These are phyloP conservation scores for Piper longum DNA, from an alignment of 164 flowering plant genomes.

Conservation along the genomic window DNA sequence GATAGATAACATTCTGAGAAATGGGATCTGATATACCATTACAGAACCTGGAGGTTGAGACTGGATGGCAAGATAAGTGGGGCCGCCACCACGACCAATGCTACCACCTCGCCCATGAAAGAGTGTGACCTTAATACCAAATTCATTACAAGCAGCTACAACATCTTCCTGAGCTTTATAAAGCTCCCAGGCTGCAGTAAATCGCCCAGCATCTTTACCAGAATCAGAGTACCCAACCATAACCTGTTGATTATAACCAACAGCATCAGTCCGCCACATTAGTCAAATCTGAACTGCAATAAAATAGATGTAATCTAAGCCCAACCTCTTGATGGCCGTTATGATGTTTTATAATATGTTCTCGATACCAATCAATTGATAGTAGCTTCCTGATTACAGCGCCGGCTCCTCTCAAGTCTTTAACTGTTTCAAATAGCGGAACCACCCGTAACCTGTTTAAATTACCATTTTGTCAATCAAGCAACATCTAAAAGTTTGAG, in stretches of 20 bases:
- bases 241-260: slow-evolving; percentile 36
- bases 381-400: slow-evolving; percentile 73
- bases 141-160: slow-evolving; percentile 87
- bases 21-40: slow-evolving; percentile 35
- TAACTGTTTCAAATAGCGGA: slow-evolving; percentile 92
- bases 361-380: slow-evolving; percentile 83
- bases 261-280: not conserved
- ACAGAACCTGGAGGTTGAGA: slow-evolving; percentile 98
- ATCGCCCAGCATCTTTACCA: slow-evolving; percentile 93
- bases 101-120: slow-evolving; percentile 99
- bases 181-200: slow-evolving; percentile 95
- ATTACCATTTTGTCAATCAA: not conserved
- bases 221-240: slow-evolving; percentile 99
- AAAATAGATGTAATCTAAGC: not conserved
- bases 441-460: slow-evolving; percentile 53
- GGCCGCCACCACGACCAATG: slow-evolving; percentile 96
- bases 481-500: not conserved
- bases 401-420: slow-evolving; percentile 86
- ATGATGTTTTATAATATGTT: slow-evolving; percentile 69
- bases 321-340: slow-evolving; percentile 89
- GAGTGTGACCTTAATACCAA: slow-evolving; percentile 77
- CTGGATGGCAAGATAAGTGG: slow-evolving; percentile 92
- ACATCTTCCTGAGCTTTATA: slow-evolving; percentile 95
- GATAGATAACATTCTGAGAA: not conserved
- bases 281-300: no score